A percentile compares a stretch with the other conserved stretches of the same genome.
Evolutionary conservation across 352 stramenopile species (phyloP).

Genomic region (Thalassiosira livingstoniorum): DNA sequence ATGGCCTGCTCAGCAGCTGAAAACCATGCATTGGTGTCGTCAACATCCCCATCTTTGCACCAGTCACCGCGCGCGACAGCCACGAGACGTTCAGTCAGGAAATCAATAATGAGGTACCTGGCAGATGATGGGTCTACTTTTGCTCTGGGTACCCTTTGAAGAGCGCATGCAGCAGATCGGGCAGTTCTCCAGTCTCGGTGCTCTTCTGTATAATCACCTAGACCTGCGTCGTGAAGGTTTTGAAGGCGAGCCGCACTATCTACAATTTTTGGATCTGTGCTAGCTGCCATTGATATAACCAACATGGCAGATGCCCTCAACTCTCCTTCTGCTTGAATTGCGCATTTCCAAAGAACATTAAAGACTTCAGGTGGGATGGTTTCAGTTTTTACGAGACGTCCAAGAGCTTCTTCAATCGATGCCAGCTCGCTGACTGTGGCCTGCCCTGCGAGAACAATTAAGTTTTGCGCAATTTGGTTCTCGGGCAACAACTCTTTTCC

Average conservation of each 20-base stretch:
- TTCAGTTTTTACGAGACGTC: constrained; percentile 78
- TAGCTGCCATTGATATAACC: constrained; percentile 80
- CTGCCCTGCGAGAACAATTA: constrained; percentile 75
- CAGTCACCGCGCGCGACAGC: constrained; percentile 90
- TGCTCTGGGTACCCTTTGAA: constrained; percentile 77
- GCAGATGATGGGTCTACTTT: constrained; percentile 81
- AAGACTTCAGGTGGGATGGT: constrained; percentile 83
- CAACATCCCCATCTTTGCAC: constrained; percentile 83
- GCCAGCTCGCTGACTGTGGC: constrained; percentile 81
- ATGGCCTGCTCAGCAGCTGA: constrained; percentile 91
- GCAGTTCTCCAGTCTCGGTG: constrained; percentile 80
- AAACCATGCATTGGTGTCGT: constrained; percentile 88
- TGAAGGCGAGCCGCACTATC: constrained; percentile 82
- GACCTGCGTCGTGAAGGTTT: constrained; percentile 79
- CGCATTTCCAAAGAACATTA: constrained; percentile 78
- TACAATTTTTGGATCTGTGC: constrained; percentile 79
- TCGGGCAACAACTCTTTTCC: constrained; percentile 74
- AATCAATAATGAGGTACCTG: constrained; percentile 89
- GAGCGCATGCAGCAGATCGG: constrained; percentile 72
- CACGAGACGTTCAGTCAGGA: constrained; percentile 90
- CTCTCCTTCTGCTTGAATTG: constrained; percentile 62
- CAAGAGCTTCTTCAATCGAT: constrained; percentile 87
- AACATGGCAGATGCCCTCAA: constrained; percentile 74
- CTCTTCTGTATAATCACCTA: constrained; percentile 81
- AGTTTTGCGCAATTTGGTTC: constrained; percentile 86